phyloP scores from a whole-genome alignment of 441 rosid genomes.

The Erodium texanum region DNA sequence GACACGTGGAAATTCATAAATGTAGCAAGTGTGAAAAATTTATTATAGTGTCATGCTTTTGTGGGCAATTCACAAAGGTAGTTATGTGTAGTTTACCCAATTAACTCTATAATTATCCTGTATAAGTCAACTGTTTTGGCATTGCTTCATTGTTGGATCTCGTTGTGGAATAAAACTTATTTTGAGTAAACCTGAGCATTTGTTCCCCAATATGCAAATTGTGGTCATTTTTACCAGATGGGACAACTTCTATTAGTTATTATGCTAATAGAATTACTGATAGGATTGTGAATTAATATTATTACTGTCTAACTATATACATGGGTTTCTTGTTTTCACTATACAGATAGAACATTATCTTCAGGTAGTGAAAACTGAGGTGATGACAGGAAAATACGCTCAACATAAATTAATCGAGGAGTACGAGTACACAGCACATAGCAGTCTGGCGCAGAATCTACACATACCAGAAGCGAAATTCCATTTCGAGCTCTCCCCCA shows the following conservation, averaged over 20 bases:
- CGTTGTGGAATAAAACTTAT: no score
- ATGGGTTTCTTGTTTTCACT: slow-evolving; percentile 7
- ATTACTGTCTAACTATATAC: neutral
- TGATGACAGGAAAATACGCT: slow-evolving; percentile 33
- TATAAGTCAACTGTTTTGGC: no score
- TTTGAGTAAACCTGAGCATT: no score
- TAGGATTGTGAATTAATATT: no score
- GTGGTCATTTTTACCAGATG: neutral
- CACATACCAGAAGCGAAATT: slow-evolving; percentile 82
- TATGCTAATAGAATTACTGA: neutral
- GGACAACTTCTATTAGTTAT: neutral
- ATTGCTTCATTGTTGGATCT: no score
- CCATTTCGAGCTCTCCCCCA: slow-evolving; percentile 95
- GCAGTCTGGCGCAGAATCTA: slow-evolving; percentile 66
- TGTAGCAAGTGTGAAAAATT: no score
- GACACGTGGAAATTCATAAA: no score
- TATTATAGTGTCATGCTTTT: no score
- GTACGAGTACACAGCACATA: slow-evolving; percentile 94
- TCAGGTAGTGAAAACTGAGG: slow-evolving; percentile 93
- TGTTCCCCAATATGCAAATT: neutral
- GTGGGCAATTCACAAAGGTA: no score
- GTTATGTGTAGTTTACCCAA: no score
- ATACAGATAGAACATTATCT: slow-evolving; percentile 96
- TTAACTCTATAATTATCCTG: no score
- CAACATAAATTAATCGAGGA: slow-evolving; percentile 58